Percentiles rank a stretch among this genome's conserved stretches.
Conservation (phyloP, 345 rosid species). For the Euphorbia pulcherrima region DNA sequence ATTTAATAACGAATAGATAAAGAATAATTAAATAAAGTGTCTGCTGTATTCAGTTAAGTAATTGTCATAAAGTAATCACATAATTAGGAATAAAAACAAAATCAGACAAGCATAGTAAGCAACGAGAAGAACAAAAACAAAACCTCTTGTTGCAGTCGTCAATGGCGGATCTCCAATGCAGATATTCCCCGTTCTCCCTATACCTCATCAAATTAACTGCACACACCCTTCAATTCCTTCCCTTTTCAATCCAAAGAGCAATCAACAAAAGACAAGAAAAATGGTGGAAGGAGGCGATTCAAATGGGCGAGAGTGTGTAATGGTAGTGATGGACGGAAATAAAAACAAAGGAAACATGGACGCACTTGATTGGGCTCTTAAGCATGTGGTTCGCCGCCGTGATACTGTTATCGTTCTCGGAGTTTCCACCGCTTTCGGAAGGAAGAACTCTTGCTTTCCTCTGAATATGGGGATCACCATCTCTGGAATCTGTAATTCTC, state of each 20-base stretch:
- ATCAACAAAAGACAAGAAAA: background rate
- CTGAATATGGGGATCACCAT: constrained; percentile 32
- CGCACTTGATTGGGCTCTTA: constrained; percentile 48
- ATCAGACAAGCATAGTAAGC: constrained; percentile 9
- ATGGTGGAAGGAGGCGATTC: background rate
- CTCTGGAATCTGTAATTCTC: constrained; percentile 34
- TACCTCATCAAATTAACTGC: background rate
- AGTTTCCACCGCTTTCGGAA: constrained; percentile 27
- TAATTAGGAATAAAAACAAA: too few species aligned
- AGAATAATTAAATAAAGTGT: too few species aligned
- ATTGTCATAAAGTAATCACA: too few species aligned
- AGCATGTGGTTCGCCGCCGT: constrained; percentile 35
- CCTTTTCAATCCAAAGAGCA: constrained; percentile 1
- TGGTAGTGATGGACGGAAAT: constrained; percentile 39
- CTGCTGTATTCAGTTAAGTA: too few species aligned
- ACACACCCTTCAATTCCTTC: background rate
- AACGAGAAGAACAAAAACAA: constrained; percentile 1
- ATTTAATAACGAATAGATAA: too few species aligned
- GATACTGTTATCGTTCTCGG: constrained; percentile 42
- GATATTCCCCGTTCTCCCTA: background rate
- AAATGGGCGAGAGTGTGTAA: constrained; percentile 29
- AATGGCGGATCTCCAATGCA: constrained; percentile 5
- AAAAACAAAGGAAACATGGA: constrained; percentile 33
- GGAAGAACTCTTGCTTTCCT: constrained; percentile 39
- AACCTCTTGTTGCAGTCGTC: constrained; percentile 12